These are phyloP conservation scores for Uronychia setigera DNA, from an alignment of 73 alveolate genomes.

Conservation along the genomic window DNA sequence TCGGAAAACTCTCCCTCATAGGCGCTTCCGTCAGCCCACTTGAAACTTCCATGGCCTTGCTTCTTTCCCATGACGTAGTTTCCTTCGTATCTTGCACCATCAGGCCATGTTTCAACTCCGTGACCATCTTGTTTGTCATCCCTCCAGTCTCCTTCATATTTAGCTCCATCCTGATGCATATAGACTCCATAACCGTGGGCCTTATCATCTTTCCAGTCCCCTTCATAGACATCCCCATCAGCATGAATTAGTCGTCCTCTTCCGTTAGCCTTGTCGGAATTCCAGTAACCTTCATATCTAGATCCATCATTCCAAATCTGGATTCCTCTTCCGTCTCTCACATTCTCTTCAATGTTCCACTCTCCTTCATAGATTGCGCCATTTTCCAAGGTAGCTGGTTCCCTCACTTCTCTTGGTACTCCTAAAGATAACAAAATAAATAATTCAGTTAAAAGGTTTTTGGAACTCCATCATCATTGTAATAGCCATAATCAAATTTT, in stretches of 20 bases:
- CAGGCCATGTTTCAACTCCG: constrained; percentile 76
- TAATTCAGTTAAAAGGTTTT: too few relatives aligned
- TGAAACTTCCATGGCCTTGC: constrained; percentile 32
- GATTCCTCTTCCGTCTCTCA: constrained; percentile 65
- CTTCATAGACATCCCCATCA: constrained; percentile 79
- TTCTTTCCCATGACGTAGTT: constrained; percentile 62
- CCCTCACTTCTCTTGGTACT: not conserved
- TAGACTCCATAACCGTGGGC: constrained; percentile 79
- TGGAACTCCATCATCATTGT: not conserved
- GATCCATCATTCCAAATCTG: constrained; percentile 80
- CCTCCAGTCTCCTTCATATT: constrained; percentile 76
- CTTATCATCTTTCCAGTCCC: constrained; percentile 77
- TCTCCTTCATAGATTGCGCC: constrained; percentile 35
- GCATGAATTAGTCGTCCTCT: constrained; percentile 70
- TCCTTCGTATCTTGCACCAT: constrained; percentile 79
- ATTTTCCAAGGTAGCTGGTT: not conserved
- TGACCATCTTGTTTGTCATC: constrained; percentile 76
- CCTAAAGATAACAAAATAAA: too few relatives aligned
- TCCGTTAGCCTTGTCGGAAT: constrained; percentile 72
- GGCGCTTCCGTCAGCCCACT: constrained; percentile 31
- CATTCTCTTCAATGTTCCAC: constrained; percentile 4
- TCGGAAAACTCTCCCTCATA: constrained; percentile 21
- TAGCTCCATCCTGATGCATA: constrained; percentile 56
- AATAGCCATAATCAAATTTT: not conserved
- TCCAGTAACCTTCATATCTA: constrained; percentile 75